These are phyloP conservation scores for Fusarium coicis DNA, from an alignment of 2,329 filamentous ascomycete genomes.

Conservation along the genomic window DNA sequence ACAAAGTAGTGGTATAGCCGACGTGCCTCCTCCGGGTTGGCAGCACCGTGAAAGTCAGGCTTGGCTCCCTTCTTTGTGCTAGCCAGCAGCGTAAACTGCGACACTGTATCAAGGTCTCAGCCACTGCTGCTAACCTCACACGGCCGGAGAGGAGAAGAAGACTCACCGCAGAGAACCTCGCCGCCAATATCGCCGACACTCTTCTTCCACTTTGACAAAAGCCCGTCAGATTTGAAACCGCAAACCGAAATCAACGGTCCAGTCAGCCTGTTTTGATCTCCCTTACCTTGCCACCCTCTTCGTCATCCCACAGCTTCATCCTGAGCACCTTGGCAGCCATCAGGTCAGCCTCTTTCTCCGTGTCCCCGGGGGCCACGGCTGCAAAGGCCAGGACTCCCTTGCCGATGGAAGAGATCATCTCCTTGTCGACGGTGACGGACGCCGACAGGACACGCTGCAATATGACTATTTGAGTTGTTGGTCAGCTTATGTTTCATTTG, in stretches of 20 bases:
- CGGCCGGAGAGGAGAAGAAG: neutral
- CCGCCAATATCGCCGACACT: conserved; percentile 89
- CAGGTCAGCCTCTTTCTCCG: conserved; percentile 84
- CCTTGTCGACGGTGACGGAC: conserved; percentile 92
- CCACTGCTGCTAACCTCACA: neutral
- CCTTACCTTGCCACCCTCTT: conserved; percentile 71
- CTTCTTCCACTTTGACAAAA: conserved; percentile 81
- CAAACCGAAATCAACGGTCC: neutral
- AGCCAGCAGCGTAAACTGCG: conserved; percentile 94
- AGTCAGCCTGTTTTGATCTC: conserved; percentile 37
- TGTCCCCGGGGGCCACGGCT: conserved; percentile 90
- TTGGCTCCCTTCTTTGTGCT: conserved; percentile 96
- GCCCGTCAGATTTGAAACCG: conserved; percentile 17
- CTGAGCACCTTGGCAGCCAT: conserved; percentile 89
- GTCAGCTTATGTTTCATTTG: conserved; percentile 18
- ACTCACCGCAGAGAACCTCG: conserved; percentile 89
- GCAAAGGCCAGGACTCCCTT: conserved; percentile 92
- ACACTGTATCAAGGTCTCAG: conserved; percentile 69
- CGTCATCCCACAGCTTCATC: conserved; percentile 91
- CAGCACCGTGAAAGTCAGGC: conserved; percentile 92
- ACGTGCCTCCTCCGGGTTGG: conserved; percentile 80
- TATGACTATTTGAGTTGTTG: conserved; percentile 70
- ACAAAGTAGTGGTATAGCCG: conserved; percentile 88
- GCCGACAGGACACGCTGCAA: conserved; percentile 94
- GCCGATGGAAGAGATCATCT: conserved; percentile 90